Base-by-base conservation (phyloP, 257 asterid genomes). In the Solanum dulcamara region DNA sequence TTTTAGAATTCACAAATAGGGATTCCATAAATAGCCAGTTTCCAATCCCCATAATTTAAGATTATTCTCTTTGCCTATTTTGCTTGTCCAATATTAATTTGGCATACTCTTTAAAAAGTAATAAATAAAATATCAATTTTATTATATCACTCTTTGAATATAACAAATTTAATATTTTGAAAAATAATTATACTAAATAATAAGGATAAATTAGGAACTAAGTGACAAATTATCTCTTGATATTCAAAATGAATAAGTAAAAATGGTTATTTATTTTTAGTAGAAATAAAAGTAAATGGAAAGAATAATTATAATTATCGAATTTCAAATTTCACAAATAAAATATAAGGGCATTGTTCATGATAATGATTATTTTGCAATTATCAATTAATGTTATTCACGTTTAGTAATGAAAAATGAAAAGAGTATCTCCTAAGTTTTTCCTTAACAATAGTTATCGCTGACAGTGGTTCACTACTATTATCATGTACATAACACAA, bases 401-500 rank as follows among this genome's bases (percentile, higher is more conserved):
- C 0, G 2, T 17, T 17, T 51, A 51, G n/a, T 51, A 51, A 51
- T 51, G 20, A 53, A 6, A 53, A 53, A 53, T 18, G 60, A 53
- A 53, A 24, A n/a, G 60, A 53, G n/a, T 18, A 9, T 20, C 10
- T 53, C 26, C 22, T 55, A 6, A 22, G 64, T 20, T 28, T 20
- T 0, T 55, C 64, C 26, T 18, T 55, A 55, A 55, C 5, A 55
- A 22, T 10, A 55, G 0, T 18, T 53, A 1, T 55, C 12, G 0
- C 1, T 55, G 6, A 22, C 13, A 22, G 0, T 2, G 4, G 1
- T 11, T 7, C 28, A 22, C 28, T 55, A 0, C 3, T 55, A n/a
- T 55, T 15, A 5, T 55, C 64, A 55, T 20, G 13, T 55, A 55
- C 64, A 55, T n/a, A 55, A 8, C 13, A 55, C 28, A 55, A 55